Evolutionary conservation across 2,329 filamentous ascomycete genomes (phyloP), one percentile per base, ranked within the genome.

Genomic region (Cordyceps cicadae): DNA sequence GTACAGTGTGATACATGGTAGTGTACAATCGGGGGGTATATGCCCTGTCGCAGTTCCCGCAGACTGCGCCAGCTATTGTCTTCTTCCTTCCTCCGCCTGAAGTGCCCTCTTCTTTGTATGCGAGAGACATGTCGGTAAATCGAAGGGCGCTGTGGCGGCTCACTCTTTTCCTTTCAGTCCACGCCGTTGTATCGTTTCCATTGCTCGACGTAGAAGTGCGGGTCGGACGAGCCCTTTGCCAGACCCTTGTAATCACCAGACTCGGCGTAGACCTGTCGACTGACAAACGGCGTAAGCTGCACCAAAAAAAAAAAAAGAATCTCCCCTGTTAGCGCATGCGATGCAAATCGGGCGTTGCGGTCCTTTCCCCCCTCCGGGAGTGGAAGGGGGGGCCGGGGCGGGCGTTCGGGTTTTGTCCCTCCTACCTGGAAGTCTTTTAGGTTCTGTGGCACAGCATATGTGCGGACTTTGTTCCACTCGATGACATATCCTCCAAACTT

Each of bases 381-480:
- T n/a, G 24, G 24, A 24, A 24, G 24, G 24, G 24, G 24, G 24
- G 24, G n/a, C n/a, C n/a, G n/a, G 24, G 24, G 24, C 3, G 24
- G 24, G 24, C 3, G 24, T 2, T 17, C 37, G 39, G 29, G 29
- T 29, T 29, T 29, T 48, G n/a, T n/a, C 52, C n/a, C 60, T 66
- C 77, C 26, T 74, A 94, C 92, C 78, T 88, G 88, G 76, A 90
- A 94, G 6, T 82, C 80, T 26, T 81, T 79, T 62, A 95, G 73
- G 52, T 81, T 79, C 45, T 85, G 75, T 0, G 93, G 92, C 67
- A 90, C 90, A 60, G 89, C 88, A 73, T 92, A 99, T 59, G 92
- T 96, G 74, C 93, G 87, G 70, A 97, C 90, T 77, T 95, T 96
- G 60, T 80, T 76, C 81, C 83, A 96, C 66, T 97, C 89, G 66